Evolutionary conservation across 805 yeast species (phyloP), one percentile per base, ranked within the genome.

Genomic region (Cyberlindnera veronae): DNA sequence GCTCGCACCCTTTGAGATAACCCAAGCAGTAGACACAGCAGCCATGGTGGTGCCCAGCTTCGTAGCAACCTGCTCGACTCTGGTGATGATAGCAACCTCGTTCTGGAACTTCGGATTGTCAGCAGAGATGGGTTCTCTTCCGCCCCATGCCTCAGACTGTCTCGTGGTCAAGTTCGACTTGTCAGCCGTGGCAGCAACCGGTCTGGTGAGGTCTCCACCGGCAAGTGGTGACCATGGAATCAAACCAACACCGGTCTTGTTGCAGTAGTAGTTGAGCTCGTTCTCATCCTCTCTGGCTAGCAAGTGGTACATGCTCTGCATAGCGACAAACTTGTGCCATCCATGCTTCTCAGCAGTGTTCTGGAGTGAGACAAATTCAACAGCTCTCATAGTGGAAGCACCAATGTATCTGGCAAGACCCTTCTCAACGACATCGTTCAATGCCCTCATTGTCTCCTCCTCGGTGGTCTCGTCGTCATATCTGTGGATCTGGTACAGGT

Each of bases 211-310:
- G 4, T 70, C 27, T 4, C 85, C 85, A 44, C 72, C 59, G 11
- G 77, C 77, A 42, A 69, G 57, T 27, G 84, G 84, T 13, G 79
- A 70, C 75, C 77, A 80, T 8, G 84, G 84, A 44, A 77, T 73
- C 21, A 78, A 38, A 2, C 79, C 82, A 31, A 81, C 73, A 15
- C 73, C 73, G 13, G 71, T 71, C 34, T 62, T 63, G 20, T 70
- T 58, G 46, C 81, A 76, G 58, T 63, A 81, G 32, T 74, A 76
- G 48, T 70, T 72, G 71, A 80, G 62, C 55, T 80, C 86, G 15
- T 77, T 60, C 54, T 79, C 86, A 46, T 79, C 84, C 52, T 78
- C 83, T 14, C 86, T 64, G 49, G 71, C 63, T 3, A 78, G 44
- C 42, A 79, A 62, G 33, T 74, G 77, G 59, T 78, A 76, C 54